Conservation (phyloP, 2,329 filamentous ascomycete genomes). For the Fusarium pseudoanthophilum region DNA sequence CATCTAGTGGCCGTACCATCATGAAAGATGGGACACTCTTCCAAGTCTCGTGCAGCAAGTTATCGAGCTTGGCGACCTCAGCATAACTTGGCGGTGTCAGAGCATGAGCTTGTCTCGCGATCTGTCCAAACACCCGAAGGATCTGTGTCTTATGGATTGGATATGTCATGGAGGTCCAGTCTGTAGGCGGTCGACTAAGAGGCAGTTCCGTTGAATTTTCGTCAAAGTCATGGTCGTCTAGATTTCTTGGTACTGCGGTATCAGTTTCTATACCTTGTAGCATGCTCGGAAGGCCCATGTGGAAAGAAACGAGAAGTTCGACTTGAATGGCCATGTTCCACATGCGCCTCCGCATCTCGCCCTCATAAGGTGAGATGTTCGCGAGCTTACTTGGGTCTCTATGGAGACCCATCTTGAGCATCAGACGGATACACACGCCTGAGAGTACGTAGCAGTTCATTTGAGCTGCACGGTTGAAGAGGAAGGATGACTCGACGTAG, state of each 20-base stretch:
- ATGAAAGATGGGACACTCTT: conserved; percentile 59
- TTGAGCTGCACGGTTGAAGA: conserved; percentile 61
- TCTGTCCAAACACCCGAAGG: conserved; percentile 59
- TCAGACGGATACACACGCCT: conserved; percentile 62
- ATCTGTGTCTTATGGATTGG: conserved; percentile 62
- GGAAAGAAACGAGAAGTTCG: conserved; percentile 73
- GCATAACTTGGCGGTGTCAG: conserved; percentile 59
- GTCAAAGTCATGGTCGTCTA: conserved; percentile 73
- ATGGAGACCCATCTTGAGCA: conserved; percentile 69
- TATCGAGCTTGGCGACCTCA: conserved; percentile 62
- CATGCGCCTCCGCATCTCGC: conserved; percentile 64
- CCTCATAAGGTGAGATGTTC: conserved; percentile 61
- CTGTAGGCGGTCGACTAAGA: conserved; percentile 63
- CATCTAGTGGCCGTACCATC: conserved; percentile 58
- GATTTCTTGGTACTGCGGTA: conserved; percentile 68
- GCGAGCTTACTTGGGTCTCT: conserved; percentile 64
- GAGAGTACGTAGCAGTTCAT: conserved; percentile 65
- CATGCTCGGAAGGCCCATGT: conserved; percentile 75
- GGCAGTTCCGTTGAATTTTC: conserved; percentile 66
- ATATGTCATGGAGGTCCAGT: conserved; percentile 69
- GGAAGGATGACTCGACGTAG: conserved; percentile 64
- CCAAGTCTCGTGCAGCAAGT: conserved; percentile 58
- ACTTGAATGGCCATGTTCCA: conserved; percentile 68
- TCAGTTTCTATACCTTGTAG: conserved; percentile 72
- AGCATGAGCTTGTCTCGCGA: conserved; percentile 62